These are phyloP conservation scores for Podila horticola DNA, from an alignment of 192 early-diverging fungal species.

Conservation along the genomic window DNA sequence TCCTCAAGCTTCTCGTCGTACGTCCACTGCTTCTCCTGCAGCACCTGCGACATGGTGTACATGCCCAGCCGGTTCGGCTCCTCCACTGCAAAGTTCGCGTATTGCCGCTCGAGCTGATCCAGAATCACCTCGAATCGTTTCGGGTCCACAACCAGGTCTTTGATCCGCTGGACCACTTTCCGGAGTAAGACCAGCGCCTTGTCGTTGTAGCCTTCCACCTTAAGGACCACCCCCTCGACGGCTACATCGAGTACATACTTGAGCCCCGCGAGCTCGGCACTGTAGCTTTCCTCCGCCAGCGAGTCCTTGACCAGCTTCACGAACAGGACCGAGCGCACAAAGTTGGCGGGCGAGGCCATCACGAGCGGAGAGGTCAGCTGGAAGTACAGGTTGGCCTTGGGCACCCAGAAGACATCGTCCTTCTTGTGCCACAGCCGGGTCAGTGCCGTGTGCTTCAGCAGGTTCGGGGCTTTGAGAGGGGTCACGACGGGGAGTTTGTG, in stretches of 20 bases:
- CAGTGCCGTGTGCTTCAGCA: conserved; percentile 67
- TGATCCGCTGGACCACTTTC: conserved; percentile 73
- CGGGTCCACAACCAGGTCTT: conserved; percentile 60
- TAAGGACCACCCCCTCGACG: conserved; percentile 66
- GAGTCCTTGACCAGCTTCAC: conserved; percentile 46
- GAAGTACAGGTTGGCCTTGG: conserved; percentile 82
- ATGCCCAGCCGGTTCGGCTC: conserved; percentile 76
- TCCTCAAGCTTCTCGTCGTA: conserved; percentile 75
- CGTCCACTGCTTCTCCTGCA: conserved; percentile 78
- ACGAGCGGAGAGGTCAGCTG: conserved; percentile 32
- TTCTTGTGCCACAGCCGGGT: conserved; percentile 92
- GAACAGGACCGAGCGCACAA: conserved; percentile 33
- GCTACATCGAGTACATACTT: conserved; percentile 60
- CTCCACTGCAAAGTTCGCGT: conserved; percentile 73
- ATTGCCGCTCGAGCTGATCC: conserved; percentile 70
- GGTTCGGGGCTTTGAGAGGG: conserved; percentile 51
- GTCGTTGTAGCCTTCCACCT: conserved; percentile 84
- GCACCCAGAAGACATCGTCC: conserved; percentile 92
- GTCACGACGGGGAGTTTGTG: conserved; percentile 37
- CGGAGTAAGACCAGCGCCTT: conserved; percentile 75
- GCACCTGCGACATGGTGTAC: conserved; percentile 69
- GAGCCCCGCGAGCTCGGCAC: conserved; percentile 67
- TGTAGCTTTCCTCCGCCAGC: conserved; percentile 55
- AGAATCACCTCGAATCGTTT: conserved; percentile 77
- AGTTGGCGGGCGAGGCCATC: neutral